Conservation (phyloP, 306 rosid species). For the Inga laurina region DNA sequence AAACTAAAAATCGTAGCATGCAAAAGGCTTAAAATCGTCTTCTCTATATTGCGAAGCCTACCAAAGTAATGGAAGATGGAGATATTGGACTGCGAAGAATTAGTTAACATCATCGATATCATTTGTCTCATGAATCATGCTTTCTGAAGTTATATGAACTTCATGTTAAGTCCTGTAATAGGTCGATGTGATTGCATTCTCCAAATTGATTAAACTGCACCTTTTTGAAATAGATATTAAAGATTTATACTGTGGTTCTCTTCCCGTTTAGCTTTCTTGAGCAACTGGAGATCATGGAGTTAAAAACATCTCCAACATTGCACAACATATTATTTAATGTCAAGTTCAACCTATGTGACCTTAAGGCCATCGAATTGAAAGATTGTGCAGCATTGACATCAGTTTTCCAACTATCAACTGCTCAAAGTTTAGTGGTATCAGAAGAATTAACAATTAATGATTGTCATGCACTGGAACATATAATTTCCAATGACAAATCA, state of each 20-base stretch:
- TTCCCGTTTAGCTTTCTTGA: not conserved
- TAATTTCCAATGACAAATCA: not conserved
- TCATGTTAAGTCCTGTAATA: too few relatives aligned
- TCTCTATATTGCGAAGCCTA: too few relatives aligned
- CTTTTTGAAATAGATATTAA: not conserved
- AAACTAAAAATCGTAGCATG: too few relatives aligned
- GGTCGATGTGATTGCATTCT: not conserved
- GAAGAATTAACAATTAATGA: not conserved
- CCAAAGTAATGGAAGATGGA: too few relatives aligned
- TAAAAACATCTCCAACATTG: not conserved
- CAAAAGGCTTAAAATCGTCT: too few relatives aligned
- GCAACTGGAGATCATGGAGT: not conserved
- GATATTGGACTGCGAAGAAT: too few relatives aligned
- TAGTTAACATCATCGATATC: too few relatives aligned
- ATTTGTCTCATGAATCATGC: too few relatives aligned
- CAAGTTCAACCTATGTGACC: not conserved
- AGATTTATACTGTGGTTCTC: not conserved
- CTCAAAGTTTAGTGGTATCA: conserved; percentile 9
- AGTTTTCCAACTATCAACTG: not conserved
- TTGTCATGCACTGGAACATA: conserved; percentile 6
- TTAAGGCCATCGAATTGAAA: not conserved
- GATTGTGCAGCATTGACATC: not conserved
- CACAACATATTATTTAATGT: not conserved
- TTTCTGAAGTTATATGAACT: too few relatives aligned
- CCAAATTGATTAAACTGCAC: not conserved